These are phyloP conservation scores for Hyphopichia pseudoburtonii DNA, from an alignment of 1,139 yeast species.

Conservation along the genomic window DNA sequence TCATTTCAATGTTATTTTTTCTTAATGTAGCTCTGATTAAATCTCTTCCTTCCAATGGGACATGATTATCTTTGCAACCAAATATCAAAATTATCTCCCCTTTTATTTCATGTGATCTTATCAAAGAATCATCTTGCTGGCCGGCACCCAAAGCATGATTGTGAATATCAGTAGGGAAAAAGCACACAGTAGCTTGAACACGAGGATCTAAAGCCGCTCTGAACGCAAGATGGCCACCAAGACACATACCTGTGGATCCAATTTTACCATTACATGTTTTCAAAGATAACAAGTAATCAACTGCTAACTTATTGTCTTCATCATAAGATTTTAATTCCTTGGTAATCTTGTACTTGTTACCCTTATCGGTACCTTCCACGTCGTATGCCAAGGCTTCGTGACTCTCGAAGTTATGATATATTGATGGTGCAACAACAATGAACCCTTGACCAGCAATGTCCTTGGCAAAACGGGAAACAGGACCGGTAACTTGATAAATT, in stretches of 20 bases:
- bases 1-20: slow-evolving; percentile 58
- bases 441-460: slow-evolving; percentile 80
- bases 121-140: slow-evolving; percentile 61
- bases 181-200: slow-evolving; percentile 68
- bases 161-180: slow-evolving; percentile 83
- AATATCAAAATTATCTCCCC: slow-evolving; percentile 69
- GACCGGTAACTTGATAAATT: slow-evolving; percentile 79
- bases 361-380: slow-evolving; percentile 71
- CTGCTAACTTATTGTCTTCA: slow-evolving; percentile 65
- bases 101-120: slow-evolving; percentile 51
- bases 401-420: slow-evolving; percentile 70
- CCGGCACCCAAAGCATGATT: slow-evolving; percentile 64
- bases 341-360: slow-evolving; percentile 64
- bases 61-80: slow-evolving; percentile 80
- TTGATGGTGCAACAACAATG: slow-evolving; percentile 75
- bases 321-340: slow-evolving; percentile 74
- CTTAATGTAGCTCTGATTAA: slow-evolving; percentile 64
- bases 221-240: slow-evolving; percentile 82
- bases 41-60: slow-evolving; percentile 76
- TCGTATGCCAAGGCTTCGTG: slow-evolving; percentile 71
- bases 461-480: slow-evolving; percentile 75
- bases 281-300: slow-evolving; percentile 59
- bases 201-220: slow-evolving; percentile 69
- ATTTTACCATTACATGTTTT: slow-evolving; percentile 70
- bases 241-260: slow-evolving; percentile 87